Base-by-base conservation (phyloP, 768 basidiomycete genomes). In the Lactarius akahatsu region DNA sequence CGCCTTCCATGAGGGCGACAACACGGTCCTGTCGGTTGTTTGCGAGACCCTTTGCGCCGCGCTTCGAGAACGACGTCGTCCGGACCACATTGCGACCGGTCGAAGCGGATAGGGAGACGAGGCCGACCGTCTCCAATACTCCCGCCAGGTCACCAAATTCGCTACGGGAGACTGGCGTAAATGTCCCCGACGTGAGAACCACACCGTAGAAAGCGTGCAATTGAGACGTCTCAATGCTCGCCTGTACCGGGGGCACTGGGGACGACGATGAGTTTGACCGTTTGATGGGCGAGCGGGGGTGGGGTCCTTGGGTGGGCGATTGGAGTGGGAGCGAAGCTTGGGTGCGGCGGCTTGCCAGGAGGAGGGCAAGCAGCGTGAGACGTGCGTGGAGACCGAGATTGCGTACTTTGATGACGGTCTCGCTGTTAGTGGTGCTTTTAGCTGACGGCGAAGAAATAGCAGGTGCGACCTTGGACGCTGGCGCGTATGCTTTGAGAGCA, bases 71-170 rank as follows among this genome's bases (percentile, higher is more conserved):
- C 0, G 89, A 90, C 4, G 80, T 72, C 3, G 86, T 80, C 23
- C 90, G 84, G 41, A 82, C 77, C 59, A 91, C 79, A 1, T 79
- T 74, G 41, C 85, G 82, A 56, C 81, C 68, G 26, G 76, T 69
- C 67, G 74, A 78, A 13, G 79, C 36, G 20, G 75, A 77, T 3
- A 82, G 69, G 58, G 80, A 78, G 10, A 89, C 76, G 8, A 91
- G 78, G 2, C 92, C 92, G 8, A 84, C 81, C 4, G 88, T 90
- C 76, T 94, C 92, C 43, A 94, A 77, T 57, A 93, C 78, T 30
- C 84, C 82, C 0, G 90, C 72, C 3, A 94, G 79, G 70, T 94
- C 92, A 0, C 81, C 78, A 69, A 94, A 92, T 71, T 93, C 91
- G 73, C 84, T 90, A 10, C 89, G 81, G 11, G 88, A 90, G 2